Evolutionary conservation across 257 asterid species (phyloP).

Genomic region (Rubia yunnanensis): DNA sequence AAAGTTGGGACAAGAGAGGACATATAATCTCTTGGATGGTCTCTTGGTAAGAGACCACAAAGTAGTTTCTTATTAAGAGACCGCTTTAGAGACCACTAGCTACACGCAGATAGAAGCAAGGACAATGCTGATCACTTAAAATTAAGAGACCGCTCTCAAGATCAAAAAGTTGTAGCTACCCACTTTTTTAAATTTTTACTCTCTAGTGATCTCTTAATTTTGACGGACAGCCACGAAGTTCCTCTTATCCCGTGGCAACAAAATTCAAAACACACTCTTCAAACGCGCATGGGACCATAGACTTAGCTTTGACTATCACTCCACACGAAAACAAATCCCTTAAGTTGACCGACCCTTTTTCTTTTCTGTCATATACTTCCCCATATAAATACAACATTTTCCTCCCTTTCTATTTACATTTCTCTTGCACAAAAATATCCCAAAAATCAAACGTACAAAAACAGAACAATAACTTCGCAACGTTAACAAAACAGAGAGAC

Average conservation of each 20-base stretch:
- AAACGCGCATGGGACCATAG: constrained; percentile 26
- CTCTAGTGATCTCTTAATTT: too few relatives aligned
- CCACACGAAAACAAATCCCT: neutral
- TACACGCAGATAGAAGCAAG: too few relatives aligned
- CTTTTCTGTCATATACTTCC: neutral
- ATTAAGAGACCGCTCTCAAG: too few relatives aligned
- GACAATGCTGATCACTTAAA: too few relatives aligned
- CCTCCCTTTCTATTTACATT: neutral
- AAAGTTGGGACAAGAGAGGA: too few relatives aligned
- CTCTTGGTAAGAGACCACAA: too few relatives aligned
- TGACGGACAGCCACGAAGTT: too few relatives aligned
- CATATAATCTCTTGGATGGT: too few relatives aligned
- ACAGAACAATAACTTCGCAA: neutral
- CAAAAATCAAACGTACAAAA: neutral
- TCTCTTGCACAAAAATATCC: neutral
- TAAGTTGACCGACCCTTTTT: neutral
- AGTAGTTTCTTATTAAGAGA: too few relatives aligned
- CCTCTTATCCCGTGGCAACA: neutral
- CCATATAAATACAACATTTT: constrained; percentile 6
- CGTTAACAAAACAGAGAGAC: constrained; percentile 12
- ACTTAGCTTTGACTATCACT: constrained; percentile 16
- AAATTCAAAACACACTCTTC: constrained; percentile 11
- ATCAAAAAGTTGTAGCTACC: too few relatives aligned
- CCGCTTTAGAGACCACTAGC: too few relatives aligned
- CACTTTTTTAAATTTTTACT: too few relatives aligned